Conservation (phyloP, 1,284 basidiomycete species). For the Marasmius tenuissimus region DNA sequence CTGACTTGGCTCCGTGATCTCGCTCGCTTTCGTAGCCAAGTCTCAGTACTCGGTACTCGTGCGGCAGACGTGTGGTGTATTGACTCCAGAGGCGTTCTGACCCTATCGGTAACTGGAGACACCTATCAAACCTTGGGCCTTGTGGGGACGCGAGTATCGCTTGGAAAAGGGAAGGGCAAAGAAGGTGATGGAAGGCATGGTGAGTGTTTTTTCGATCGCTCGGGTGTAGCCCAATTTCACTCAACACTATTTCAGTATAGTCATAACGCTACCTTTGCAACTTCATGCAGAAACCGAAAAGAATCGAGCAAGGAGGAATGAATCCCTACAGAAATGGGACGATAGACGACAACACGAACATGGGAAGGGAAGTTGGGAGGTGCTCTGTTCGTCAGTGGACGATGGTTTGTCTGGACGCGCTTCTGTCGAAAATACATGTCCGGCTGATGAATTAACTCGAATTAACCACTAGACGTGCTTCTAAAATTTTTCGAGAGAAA, state of each 20-base stretch:
- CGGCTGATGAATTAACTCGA: background rate
- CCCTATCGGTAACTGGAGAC: slow-evolving; percentile 12
- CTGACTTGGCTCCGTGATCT: no score
- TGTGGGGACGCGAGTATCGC: slow-evolving; percentile 9
- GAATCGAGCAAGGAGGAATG: slow-evolving; percentile 32
- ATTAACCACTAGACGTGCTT: background rate
- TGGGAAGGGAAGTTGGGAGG: slow-evolving; percentile 28
- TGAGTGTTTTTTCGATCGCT: slow-evolving; percentile 34
- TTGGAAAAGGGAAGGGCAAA: slow-evolving; percentile 11
- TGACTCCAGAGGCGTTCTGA: slow-evolving; percentile 12
- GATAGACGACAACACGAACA: slow-evolving; percentile 24
- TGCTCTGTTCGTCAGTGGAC: slow-evolving; percentile 32
- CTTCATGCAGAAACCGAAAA: slow-evolving; percentile 31
- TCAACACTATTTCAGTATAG: no score
- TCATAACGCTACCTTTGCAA: slow-evolving; percentile 43
- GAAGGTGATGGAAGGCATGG: slow-evolving; percentile 38
- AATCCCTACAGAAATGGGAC: slow-evolving; percentile 42
- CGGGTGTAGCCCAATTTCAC: no score
- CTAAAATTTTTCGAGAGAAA: background rate
- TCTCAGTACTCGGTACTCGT: slow-evolving; percentile 3
- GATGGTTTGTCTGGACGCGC: slow-evolving; percentile 17
- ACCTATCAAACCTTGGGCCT: slow-evolving; percentile 14
- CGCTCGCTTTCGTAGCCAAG: background rate
- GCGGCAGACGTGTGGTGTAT: slow-evolving; percentile 15
- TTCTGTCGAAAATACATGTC: background rate